Evolutionary conservation across 2,329 filamentous ascomycete species (phyloP), one percentile per base, ranked within the genome.

Genomic region (Diplodia sapinea): DNA sequence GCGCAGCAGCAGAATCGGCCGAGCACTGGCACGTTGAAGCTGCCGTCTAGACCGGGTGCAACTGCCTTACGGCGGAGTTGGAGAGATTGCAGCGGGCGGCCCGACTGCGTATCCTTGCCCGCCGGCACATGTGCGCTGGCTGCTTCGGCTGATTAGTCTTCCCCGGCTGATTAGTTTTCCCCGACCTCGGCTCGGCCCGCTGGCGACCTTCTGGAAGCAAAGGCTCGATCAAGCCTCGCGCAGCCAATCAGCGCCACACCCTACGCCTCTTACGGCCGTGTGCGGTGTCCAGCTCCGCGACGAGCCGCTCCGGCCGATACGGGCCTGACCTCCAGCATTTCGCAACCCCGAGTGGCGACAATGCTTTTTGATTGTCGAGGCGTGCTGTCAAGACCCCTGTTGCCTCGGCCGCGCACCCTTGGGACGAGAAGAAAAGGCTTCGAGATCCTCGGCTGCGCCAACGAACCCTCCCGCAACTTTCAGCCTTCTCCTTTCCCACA

Each of bases 111-210:
- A 50, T 36, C 43, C 6, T 12, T 36, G 11, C 29, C 17, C 20
- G 15, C 7, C 43, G 26, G 40, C 40, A 26, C 36, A 47, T 47
- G 12, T 33, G 57, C 20, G 38, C 6, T 4, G 26, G 15, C 12
- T 4, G n/a, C 38, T 38, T 38, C 59, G n/a, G 29, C 40, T 20
- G 59, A 36, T 62, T 43, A 36, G 26, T 33, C 36, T 17, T 7
- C 5, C 26, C 26, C 59, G n/a, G 29, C 40, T 20, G 59, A 36
- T 63, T 43, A 26, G 29, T 33, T 26, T 17, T 6, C 5, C n/a
- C 47, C 29, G 59, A 38, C 29, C 43, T 12, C 59, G 59, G 59
- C 31, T 63, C 59, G 59, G 59, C 59, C 59, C 59, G 59, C 47
- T 6, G n/a, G 4, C 8, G n/a, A 40, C 2, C 3, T 36, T 20